Evolutionary conservation across 306 rosid species (phyloP).

Genomic region (Myrica gale): DNA sequence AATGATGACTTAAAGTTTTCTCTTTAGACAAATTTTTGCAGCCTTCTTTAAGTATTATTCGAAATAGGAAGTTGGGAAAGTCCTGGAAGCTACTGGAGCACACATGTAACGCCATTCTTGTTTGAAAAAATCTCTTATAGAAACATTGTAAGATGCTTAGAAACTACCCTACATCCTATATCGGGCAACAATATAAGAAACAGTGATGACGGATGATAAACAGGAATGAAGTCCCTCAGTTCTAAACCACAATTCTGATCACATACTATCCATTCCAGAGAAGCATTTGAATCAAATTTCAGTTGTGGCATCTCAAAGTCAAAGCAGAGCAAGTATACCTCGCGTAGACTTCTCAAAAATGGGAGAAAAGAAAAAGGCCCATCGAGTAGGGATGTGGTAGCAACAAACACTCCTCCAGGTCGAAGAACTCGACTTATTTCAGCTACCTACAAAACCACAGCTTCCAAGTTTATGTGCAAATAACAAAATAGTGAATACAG

Average conservation of each 20-base stretch:
- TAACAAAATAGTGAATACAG: no score
- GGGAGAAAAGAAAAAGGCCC: conserved; percentile 63
- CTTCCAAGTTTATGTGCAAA: conserved; percentile 12
- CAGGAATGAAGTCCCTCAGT: conserved; percentile 16
- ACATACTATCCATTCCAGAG: conserved; percentile 9
- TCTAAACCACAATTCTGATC: conserved; percentile 3
- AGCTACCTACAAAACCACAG: conserved; percentile 60
- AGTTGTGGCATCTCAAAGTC: neutral
- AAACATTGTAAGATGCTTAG: neutral
- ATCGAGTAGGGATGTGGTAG: conserved; percentile 69
- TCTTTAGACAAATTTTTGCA: neutral
- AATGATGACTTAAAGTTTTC: neutral
- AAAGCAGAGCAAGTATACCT: conserved; percentile 46
- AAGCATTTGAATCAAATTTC: conserved; percentile 2
- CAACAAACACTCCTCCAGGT: conserved; percentile 93
- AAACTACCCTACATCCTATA: neutral
- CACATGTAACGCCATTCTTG: neutral
- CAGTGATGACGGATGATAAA: conserved; percentile 12
- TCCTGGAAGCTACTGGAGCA: neutral
- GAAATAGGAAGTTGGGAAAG: neutral
- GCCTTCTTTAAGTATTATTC: neutral
- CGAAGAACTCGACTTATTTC: conserved; percentile 81
- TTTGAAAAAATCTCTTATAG: neutral
- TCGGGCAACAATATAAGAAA: neutral
- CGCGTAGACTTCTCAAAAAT: conserved; percentile 43